phyloP scores from a whole-genome alignment of 768 basidiomycete species.

The Leucogyrophana mollusca region DNA sequence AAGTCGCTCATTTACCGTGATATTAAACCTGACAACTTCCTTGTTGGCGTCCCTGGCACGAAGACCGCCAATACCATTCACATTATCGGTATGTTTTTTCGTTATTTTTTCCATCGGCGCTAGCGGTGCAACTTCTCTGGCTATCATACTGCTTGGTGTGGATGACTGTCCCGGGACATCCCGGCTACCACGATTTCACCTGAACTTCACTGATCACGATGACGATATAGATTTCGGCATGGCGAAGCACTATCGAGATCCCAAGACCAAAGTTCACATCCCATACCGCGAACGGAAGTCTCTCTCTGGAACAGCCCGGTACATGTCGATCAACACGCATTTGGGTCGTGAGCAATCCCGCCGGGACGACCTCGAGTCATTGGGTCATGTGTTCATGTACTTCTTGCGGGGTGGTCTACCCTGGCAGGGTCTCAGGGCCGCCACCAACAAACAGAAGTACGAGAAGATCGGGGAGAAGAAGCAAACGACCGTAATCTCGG shows the following conservation, averaged over 20 bases:
- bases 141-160: background rate
- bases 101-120: constrained; percentile 2
- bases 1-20: constrained; percentile 98
- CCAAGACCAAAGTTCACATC: constrained; percentile 96
- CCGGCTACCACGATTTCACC: background rate
- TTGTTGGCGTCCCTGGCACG: constrained; percentile 90
- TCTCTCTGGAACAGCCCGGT: constrained; percentile 92
- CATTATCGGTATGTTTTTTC: constrained; percentile 68
- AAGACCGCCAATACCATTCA: constrained; percentile 88
- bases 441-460: constrained; percentile 99
- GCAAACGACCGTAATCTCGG: constrained; percentile 87
- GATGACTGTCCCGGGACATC: background rate
- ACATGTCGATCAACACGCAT: constrained; percentile 99
- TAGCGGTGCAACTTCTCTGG: constrained; percentile 3
- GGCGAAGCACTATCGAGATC: constrained; percentile 99
- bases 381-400: constrained; percentile 99
- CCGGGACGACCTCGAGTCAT: constrained; percentile 92
- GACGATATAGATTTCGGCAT: constrained; percentile 84
- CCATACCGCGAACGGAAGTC: constrained; percentile 99
- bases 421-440: constrained; percentile 97
- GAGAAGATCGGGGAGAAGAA: constrained; percentile 99
- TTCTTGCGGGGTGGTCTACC: constrained; percentile 95
- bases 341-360: constrained; percentile 93
- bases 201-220: constrained; percentile 6
- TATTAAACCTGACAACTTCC: constrained; percentile 99